Conservation (phyloP, 2,329 filamentous ascomycete species). For the Paraphoma sp. region DNA sequence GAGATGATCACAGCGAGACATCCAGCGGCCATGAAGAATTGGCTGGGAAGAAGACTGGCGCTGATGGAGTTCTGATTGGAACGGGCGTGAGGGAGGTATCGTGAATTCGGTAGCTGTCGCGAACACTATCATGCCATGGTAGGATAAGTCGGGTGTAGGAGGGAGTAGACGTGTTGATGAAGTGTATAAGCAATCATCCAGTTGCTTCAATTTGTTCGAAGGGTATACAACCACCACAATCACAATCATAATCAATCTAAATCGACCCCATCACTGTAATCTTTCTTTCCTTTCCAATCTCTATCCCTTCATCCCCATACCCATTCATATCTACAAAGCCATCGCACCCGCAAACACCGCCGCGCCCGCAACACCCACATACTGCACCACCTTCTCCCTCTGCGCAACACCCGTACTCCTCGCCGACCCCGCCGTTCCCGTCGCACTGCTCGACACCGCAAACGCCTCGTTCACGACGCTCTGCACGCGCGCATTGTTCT, state of each 20-base stretch:
- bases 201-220: background rate
- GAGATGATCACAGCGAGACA: constrained; percentile 18
- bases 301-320: background rate
- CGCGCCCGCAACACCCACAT: constrained; percentile 22
- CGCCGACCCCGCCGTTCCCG: constrained; percentile 7
- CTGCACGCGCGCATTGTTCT: constrained; percentile 23
- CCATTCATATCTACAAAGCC: constrained; percentile 19
- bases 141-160: background rate
- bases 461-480: constrained; percentile 21
- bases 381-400: constrained; percentile 12
- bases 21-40: constrained; percentile 20
- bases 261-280: too few species aligned
- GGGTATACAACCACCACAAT: background rate
- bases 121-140: background rate
- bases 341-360: constrained; percentile 29
- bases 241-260: too few species aligned
- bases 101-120: background rate
- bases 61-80: constrained; percentile 16
- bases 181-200: background rate
- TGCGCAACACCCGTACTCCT: constrained; percentile 11
- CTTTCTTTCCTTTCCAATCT: too few species aligned
- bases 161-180: background rate
- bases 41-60: constrained; percentile 21
- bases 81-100: constrained; percentile 22
- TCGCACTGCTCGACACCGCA: constrained; percentile 7